A percentile compares a stretch with the other conserved stretches of the same genome.
Conservation (phyloP, 176 grass and related monocot species). For the Hordeum vulgare region MorexV3_pseudomolecules_assembly NC_058518.1:398460833-398461332, state of each 20-base stretch:
- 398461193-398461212: slow-evolving; percentile 48
- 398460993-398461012: not conserved
- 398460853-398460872: not conserved
- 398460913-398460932: too few relatives aligned
- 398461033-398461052: not conserved
- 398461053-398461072: not conserved
- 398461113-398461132: slow-evolving; percentile 45
- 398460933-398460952: not conserved
- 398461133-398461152: slow-evolving; percentile 66
- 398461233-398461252: slow-evolving; percentile 65
- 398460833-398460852: not conserved
- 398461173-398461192: slow-evolving; percentile 60
- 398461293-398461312: slow-evolving; percentile 42
- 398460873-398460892: not conserved
- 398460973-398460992: not conserved
- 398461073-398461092: not conserved
- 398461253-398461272: slow-evolving; percentile 50
- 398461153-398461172: slow-evolving; percentile 43
- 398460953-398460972: not conserved
- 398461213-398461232: slow-evolving; percentile 31
- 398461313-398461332: slow-evolving; percentile 40
- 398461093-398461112: slow-evolving; percentile 47
- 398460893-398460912: not conserved
- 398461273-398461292: slow-evolving; percentile 36
- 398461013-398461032: not conserved